Conservation (phyloP, 345 rosid genomes). For the Gossypium mustelinum region DNA sequence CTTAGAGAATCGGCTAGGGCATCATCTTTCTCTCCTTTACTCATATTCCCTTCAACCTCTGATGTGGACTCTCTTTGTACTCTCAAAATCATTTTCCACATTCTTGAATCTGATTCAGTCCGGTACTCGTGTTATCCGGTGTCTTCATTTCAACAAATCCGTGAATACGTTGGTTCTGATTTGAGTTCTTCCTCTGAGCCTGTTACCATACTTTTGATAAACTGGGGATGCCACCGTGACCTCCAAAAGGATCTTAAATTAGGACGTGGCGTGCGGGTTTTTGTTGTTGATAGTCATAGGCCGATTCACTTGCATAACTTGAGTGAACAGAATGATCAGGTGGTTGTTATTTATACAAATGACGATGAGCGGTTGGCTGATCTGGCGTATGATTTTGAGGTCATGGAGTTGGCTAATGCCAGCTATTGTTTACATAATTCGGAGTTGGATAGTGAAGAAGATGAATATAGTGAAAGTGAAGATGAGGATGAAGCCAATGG, state of each 20-base stretch:
- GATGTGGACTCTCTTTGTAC: slow-evolving; percentile 91
- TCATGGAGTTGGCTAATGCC: slow-evolving; percentile 68
- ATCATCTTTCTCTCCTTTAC: slow-evolving; percentile 58
- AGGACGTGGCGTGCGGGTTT: slow-evolving; percentile 58
- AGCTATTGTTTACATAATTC: slow-evolving; percentile 35
- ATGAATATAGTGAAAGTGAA: slow-evolving; percentile 28
- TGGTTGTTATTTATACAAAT: slow-evolving; percentile 71
- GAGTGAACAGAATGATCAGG: slow-evolving; percentile 63
- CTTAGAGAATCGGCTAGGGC: slow-evolving; percentile 68
- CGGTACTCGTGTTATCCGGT: slow-evolving; percentile 93
- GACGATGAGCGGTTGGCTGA: slow-evolving; percentile 87
- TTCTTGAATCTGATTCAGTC: slow-evolving; percentile 87
- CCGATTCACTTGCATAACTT: slow-evolving; percentile 91
- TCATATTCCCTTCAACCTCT: slow-evolving; percentile 87
- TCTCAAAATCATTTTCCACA: slow-evolving; percentile 70
- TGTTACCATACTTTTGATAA: slow-evolving; percentile 58
- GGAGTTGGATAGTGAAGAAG: slow-evolving; percentile 31
- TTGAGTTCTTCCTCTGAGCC: slow-evolving; percentile 49
- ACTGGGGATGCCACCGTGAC: slow-evolving; percentile 96
- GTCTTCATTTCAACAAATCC: slow-evolving; percentile 76
- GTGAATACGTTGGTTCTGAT: slow-evolving; percentile 59
- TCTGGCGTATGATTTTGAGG: slow-evolving; percentile 76
- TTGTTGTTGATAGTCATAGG: slow-evolving; percentile 88
- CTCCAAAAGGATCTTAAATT: slow-evolving; percentile 47
- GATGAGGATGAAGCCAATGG: slow-evolving; percentile 32